These are phyloP conservation scores for Anthracocystis panici-leucophaei DNA, from an alignment of 1,284 basidiomycete species.

Conservation along the genomic window DNA sequence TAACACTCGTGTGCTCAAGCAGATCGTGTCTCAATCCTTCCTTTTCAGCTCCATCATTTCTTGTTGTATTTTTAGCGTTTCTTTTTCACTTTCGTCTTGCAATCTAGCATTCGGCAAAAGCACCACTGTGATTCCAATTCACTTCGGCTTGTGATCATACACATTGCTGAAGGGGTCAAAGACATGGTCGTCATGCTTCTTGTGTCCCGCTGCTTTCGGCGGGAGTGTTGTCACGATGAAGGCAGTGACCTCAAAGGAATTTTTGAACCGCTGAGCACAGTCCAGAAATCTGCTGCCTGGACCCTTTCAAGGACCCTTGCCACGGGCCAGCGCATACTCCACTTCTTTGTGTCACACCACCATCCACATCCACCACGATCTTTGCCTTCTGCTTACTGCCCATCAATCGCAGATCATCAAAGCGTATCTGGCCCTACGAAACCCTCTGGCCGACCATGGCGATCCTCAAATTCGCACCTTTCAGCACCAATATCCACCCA, in stretches of 20 bases:
- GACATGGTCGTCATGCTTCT: no score
- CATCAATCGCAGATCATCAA: background rate
- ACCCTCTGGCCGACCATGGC: constrained; percentile 14
- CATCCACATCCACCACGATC: constrained; percentile 1
- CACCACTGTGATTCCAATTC: no score
- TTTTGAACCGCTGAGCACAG: constrained; percentile 16
- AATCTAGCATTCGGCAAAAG: background rate
- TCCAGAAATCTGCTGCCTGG: constrained; percentile 15
- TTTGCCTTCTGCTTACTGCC: background rate
- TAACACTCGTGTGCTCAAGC: no score
- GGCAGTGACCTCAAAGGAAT: background rate
- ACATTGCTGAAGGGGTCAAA: no score
- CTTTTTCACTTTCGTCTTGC: background rate
- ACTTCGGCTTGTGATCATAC: no score
- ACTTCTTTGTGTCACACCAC: constrained; percentile 7
- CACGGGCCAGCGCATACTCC: background rate
- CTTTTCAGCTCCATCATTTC: constrained; percentile 10
- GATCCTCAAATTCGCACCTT: constrained; percentile 83
- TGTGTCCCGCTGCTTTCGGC: no score
- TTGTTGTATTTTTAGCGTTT: constrained; percentile 38
- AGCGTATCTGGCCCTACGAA: background rate
- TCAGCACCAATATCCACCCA: constrained; percentile 87
- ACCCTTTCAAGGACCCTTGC: constrained; percentile 31
- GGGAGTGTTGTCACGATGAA: background rate
- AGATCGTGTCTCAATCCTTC: background rate